phyloP scores from a whole-genome alignment of 2,329 filamentous ascomycete genomes.

The Alternaria rosae region DNA sequence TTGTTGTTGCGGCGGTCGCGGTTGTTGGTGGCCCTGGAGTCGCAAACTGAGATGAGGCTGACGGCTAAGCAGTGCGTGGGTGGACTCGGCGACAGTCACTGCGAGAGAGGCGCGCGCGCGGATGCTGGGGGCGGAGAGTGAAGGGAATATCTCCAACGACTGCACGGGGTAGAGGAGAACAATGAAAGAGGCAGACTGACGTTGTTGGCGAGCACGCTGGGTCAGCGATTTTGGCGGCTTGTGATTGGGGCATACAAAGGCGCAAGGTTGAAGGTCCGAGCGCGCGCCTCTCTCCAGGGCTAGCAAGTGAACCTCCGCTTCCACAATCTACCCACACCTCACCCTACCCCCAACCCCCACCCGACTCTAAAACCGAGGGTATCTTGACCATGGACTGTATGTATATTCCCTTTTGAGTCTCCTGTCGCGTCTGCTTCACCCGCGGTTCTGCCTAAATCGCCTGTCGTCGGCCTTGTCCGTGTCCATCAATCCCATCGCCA shows the following conservation, averaged over 20 bases:
- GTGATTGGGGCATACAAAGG: conserved; percentile 13
- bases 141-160: neutral
- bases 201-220: conserved; percentile 26
- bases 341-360: conserved; percentile 39
- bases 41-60: conserved; percentile 28
- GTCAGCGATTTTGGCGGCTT: conserved; percentile 19
- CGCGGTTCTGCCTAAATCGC: conserved; percentile 26
- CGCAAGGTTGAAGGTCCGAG: conserved; percentile 1
- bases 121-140: neutral
- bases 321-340: conserved; percentile 40
- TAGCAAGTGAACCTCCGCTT: conserved; percentile 31
- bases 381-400: conserved; percentile 67
- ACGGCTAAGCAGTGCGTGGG: conserved; percentile 21
- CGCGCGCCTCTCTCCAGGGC: neutral
- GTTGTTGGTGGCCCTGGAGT: neutral
- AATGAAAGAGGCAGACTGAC: conserved; percentile 20
- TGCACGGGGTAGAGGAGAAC: conserved; percentile 8
- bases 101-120: conserved; percentile 5
- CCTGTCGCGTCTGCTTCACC: conserved; percentile 27
- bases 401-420: conserved; percentile 52
- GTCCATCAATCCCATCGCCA: conserved; percentile 46
- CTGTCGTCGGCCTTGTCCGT: conserved; percentile 37
- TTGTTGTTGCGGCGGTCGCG: conserved; percentile 14
- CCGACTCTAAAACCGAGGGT: conserved; percentile 48
- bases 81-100: conserved; percentile 12